These are phyloP conservation scores for Aegilops umbellulata DNA, from an alignment of 176 grass and related monocot genomes.

Conservation along the genomic window DNA sequence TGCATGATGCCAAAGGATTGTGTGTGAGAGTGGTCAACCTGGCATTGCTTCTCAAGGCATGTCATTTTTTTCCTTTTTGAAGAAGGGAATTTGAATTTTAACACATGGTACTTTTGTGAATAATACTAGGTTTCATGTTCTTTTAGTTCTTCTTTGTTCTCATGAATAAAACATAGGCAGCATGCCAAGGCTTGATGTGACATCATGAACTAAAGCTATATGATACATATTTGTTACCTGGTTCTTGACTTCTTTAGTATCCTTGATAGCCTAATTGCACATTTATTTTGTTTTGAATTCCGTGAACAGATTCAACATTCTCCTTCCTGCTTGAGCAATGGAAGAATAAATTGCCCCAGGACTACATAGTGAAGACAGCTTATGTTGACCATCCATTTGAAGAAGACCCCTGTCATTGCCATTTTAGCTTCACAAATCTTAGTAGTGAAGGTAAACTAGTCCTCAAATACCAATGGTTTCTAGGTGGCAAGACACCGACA, in stretches of 20 bases:
- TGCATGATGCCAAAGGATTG: neutral
- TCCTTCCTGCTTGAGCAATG: slow-evolving; percentile 84
- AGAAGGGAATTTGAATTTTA: neutral
- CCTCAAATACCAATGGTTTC: slow-evolving; percentile 78
- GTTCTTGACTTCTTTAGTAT: slow-evolving; percentile 14
- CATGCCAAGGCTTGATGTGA: neutral
- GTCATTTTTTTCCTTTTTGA: neutral
- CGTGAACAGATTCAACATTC: slow-evolving; percentile 83
- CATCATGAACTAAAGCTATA: slow-evolving; percentile 12
- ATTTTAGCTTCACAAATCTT: slow-evolving; percentile 69
- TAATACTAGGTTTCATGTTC: neutral
- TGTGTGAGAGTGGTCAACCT: neutral
- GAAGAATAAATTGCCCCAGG: slow-evolving; percentile 69
- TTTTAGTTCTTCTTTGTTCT: slow-evolving; percentile 18
- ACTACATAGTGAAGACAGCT: slow-evolving; percentile 66
- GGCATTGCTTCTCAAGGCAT: slow-evolving; percentile 2
- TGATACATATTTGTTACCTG: slow-evolving; percentile 15
- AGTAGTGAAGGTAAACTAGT: slow-evolving; percentile 45
- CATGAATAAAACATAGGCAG: neutral
- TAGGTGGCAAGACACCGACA: slow-evolving; percentile 70
- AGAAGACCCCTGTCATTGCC: slow-evolving; percentile 85
- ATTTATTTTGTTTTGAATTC: slow-evolving; percentile 20
- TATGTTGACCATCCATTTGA: slow-evolving; percentile 88
- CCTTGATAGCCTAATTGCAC: slow-evolving; percentile 10
- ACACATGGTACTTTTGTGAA: neutral